Base-by-base conservation (phyloP, 768 basidiomycete species). In the Lentinus brumalis region DNA sequence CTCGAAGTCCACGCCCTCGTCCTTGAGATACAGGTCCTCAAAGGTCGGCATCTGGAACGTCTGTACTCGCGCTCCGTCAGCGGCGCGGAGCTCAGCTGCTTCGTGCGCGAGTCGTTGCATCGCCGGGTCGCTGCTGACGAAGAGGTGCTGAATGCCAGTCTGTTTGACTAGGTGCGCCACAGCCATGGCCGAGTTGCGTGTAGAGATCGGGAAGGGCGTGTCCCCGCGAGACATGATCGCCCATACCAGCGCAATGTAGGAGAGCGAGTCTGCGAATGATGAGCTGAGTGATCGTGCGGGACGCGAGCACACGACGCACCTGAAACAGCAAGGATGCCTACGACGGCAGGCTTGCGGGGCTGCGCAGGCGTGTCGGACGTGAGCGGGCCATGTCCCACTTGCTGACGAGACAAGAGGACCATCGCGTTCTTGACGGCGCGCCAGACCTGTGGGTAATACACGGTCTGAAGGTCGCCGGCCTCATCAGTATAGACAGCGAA, bases 171-270 rank as follows among this genome's bases (percentile, higher is more conserved):
- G 67, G 63, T 79, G 75, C 0, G 69, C 71, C 8, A 80, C 64
- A 1, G 75, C 77, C 16, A 61, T 63, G 38, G 66, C 69, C 11
- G 78, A 75, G 62, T 76, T 76, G 4, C 75, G 67, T 3, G 67
- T 63, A 5, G 76, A 74, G 46, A 77, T 68, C 3, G 76, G 75
- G 63, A 79, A 78, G 0, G 70, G 64, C 58, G 65, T 62, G 9
- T 61, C 65, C 5, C 66, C 59, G 4, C 53, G 57, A 52, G 59
- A 74, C 4, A 67, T 61, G 53, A 74, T 62, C 60, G 11, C 65
- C 52, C 15, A 66, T 15, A 64, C 29, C 11, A 46, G 10, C 7
- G 62, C 52, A 5, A 41, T n/a, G 59, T 64, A 67, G 3, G 58
- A 39, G n/a, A 66, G 50, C 9, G 52, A 44, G 42, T 78, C 77